A percentile compares a stretch with the other conserved stretches of the same genome.
These are phyloP conservation scores for Myxozyma sirexii DNA, from an alignment of 805 yeast genomes.

Conservation along the genomic window DNA sequence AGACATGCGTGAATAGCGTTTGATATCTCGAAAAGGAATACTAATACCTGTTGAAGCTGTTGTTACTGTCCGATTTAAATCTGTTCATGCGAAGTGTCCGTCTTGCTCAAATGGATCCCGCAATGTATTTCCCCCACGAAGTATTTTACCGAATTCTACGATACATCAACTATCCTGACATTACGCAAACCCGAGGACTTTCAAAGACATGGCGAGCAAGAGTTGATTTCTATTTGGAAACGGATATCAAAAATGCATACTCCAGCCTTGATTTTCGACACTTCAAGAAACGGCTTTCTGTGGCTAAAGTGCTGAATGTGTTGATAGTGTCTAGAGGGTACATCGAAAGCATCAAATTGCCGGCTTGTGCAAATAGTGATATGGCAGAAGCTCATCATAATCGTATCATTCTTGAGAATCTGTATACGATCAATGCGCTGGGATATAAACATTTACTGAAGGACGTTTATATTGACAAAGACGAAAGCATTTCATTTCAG, in stretches of 20 bases:
- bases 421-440: not conserved
- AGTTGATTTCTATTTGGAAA: not conserved
- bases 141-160: not conserved
- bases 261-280: not conserved
- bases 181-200: not conserved
- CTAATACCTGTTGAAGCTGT: no score
- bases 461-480: not conserved
- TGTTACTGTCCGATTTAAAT: no score
- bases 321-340: not conserved
- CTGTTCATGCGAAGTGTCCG: no score
- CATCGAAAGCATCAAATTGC: not conserved
- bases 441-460: not conserved
- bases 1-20: no score
- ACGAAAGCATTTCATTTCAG: not conserved
- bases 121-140: not conserved
- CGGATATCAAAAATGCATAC: not conserved
- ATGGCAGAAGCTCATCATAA: not conserved
- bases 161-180: not conserved
- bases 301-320: not conserved
- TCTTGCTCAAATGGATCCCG: not conserved
- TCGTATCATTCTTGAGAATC: not conserved
- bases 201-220: not conserved
- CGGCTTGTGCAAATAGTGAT: not conserved
- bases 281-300: not conserved
- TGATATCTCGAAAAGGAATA: no score